These are phyloP conservation scores for Syzygium oleosum DNA, from an alignment of 345 rosid genomes.

Conservation along the genomic window DNA sequence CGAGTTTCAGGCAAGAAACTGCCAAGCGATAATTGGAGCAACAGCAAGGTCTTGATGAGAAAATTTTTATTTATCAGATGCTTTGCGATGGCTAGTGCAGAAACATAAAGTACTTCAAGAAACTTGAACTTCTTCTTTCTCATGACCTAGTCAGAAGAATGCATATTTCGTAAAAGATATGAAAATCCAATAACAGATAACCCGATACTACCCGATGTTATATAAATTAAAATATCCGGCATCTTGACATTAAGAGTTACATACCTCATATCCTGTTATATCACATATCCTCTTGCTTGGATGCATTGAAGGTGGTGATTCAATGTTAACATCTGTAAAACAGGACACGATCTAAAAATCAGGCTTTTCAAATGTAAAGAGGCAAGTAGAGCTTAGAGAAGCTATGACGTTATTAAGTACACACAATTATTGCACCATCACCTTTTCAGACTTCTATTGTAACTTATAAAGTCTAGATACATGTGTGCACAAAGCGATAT, in stretches of 20 bases:
- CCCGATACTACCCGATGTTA: neutral
- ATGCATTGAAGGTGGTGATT: constrained; percentile 81
- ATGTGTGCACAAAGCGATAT: neutral
- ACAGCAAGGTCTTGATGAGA: neutral
- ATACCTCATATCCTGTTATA: constrained; percentile 84
- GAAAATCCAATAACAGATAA: neutral
- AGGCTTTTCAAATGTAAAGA: neutral
- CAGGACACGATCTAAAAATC: neutral
- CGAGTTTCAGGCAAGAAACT: neutral
- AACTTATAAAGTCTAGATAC: neutral
- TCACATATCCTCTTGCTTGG: constrained; percentile 82
- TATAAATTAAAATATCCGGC: neutral
- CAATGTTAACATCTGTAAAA: constrained; percentile 65
- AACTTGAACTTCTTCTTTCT: neutral
- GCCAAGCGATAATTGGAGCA: neutral
- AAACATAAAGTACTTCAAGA: neutral
- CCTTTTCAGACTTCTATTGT: neutral
- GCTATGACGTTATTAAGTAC: neutral
- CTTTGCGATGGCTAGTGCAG: neutral
- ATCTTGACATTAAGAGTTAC: neutral
- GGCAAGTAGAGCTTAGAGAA: neutral
- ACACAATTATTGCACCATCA: neutral
- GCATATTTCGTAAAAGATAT: neutral
- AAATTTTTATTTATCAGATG: neutral
- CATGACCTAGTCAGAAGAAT: neutral